Percentiles rank a stretch among this genome's conserved stretches.
Evolutionary conservation across 2,329 filamentous ascomycete genomes (phyloP).

Genomic region (Neofusicoccum cordaticola): DNA sequence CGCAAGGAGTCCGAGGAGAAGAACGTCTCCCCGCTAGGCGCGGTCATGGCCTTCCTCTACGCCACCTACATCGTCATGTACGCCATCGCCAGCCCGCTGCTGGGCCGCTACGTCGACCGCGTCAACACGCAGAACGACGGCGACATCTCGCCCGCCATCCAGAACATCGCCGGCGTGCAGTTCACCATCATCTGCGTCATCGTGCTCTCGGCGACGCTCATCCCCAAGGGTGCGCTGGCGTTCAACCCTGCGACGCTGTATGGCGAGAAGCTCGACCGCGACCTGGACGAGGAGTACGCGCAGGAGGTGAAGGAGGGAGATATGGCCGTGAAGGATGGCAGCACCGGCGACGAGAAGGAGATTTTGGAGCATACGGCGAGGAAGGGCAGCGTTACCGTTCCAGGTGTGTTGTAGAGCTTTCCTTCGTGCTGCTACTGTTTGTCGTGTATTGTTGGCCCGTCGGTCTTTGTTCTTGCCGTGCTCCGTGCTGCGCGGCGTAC

Average conservation of each 20-base stretch:
- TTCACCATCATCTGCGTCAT: slow-evolving; percentile 45
- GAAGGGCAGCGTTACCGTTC: not conserved
- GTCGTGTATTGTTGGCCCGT: not conserved
- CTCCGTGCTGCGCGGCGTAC: too few relatives aligned
- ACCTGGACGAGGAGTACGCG: slow-evolving; percentile 17
- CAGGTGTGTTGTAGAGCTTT: not conserved
- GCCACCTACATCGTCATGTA: slow-evolving; percentile 50
- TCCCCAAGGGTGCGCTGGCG: slow-evolving; percentile 44
- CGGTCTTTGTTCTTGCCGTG: not conserved
- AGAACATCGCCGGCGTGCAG: slow-evolving; percentile 48
- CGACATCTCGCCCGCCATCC: slow-evolving; percentile 41
- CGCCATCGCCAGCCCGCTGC: slow-evolving; percentile 44
- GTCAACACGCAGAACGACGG: slow-evolving; percentile 32
- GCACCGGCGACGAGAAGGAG: not conserved
- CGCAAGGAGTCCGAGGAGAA: slow-evolving; percentile 44
- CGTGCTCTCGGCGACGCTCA: slow-evolving; percentile 46
- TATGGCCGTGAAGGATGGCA: not conserved
- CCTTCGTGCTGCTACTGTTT: not conserved
- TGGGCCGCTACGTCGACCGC: slow-evolving; percentile 48
- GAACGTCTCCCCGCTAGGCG: slow-evolving; percentile 49
- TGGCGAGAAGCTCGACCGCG: slow-evolving; percentile 38
- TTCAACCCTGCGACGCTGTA: slow-evolving; percentile 46
- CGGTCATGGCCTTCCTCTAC: slow-evolving; percentile 54
- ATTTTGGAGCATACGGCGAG: not conserved
- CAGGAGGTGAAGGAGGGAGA: not conserved